Conservation (phyloP, 768 basidiomycete genomes). For the Dacryopinax primogenitus region DNA sequence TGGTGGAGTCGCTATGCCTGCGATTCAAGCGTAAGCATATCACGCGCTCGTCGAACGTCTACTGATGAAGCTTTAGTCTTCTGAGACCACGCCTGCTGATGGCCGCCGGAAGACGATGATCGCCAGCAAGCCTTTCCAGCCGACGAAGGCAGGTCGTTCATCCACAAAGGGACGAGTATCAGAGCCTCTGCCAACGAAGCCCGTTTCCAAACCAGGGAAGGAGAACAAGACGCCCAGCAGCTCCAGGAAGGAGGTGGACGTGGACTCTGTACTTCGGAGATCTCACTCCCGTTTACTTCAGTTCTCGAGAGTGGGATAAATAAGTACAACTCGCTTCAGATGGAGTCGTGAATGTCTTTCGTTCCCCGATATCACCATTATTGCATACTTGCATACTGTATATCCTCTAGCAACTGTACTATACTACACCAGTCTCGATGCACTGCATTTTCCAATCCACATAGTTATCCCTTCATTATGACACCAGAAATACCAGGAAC, state of each 20-base stretch:
- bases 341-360: not conserved
- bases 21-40: not conserved
- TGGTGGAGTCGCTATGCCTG: not conserved
- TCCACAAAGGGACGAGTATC: not conserved
- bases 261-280: not conserved
- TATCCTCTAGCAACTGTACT: not conserved
- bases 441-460: too few relatives aligned
- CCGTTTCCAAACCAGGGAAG: not conserved
- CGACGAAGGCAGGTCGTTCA: not conserved
- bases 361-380: not conserved
- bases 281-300: not conserved
- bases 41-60: not conserved
- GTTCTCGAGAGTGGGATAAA: not conserved
- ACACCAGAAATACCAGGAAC: too few relatives aligned
- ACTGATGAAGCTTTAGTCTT: not conserved
- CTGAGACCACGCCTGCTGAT: not conserved
- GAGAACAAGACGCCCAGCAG: not conserved
- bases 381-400: not conserved
- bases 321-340: not conserved
- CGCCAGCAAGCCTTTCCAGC: not conserved
- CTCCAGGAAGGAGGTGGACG: not conserved
- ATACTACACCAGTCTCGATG: not conserved
- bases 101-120: not conserved
- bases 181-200: not conserved
- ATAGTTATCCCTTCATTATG: too few relatives aligned